Evolutionary conservation across 805 yeast species (phyloP), one percentile per base, ranked within the genome.

Genomic region (Hanseniaspora meyeri): DNA sequence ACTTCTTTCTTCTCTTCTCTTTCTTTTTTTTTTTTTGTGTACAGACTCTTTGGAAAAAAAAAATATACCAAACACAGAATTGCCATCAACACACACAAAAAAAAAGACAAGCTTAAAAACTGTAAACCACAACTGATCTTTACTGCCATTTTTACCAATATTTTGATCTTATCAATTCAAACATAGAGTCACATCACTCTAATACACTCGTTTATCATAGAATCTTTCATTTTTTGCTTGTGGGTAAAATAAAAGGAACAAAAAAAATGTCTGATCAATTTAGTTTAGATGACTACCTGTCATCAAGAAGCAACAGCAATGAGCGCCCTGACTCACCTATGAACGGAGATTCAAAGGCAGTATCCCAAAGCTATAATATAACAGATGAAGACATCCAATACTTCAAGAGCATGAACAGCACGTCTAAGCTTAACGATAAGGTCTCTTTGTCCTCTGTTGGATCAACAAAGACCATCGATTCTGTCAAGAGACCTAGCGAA

Each of bases 401-500:
- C 10, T 20, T 46, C 17, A 53, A 53, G 39, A 46, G 10, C 24
- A 19, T 42, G 20, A 47, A 39, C 39, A 20, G 31, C 6, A 40
- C 39, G 12, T 46, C 34, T 3, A 31, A 29, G 29, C 3, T 31
- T 3, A 42, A 49, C 4, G 54, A 55, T 6, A 38, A 27, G 16
- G 39, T 49, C 4, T 55, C 58, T 3, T 31, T 34, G 19, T 55
- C 58, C 4, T 55, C 58, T 16, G 53, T 55, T 36, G 58, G 58
- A 27, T 55, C 58, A 1, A 50, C 51, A 20, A 51, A 47, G 37
- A 57, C 59, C 3, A 57, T 57, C 7, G 54, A 47, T 17, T 51
- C 56, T 16, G 29, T 51, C n/a, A 51, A 51, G 20, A 51, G 59
- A 49, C 59, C 59, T 3, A 51, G 56, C 37, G 59, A 57, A 8